Evolutionary conservation across 768 basidiomycete genomes (phyloP), one percentile per base, ranked within the genome.

Genomic region (Collybia mongolica): DNA sequence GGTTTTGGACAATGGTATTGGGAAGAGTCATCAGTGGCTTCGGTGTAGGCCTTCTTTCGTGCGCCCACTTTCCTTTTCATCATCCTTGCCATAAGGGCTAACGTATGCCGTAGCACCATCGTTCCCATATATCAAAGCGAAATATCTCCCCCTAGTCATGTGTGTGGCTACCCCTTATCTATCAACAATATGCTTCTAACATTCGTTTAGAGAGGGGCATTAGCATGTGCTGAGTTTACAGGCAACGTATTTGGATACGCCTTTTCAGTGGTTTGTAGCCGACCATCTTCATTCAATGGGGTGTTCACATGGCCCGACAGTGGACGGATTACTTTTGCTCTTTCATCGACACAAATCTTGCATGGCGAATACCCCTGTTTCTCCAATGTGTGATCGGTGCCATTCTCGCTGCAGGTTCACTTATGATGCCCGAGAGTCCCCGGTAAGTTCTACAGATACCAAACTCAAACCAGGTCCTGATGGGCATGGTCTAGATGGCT

Each of bases 271-370:
- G 90, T 90, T 65, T 53, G 88, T 74, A 41, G 18, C 15, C 28
- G 12, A n/a, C 23, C 19, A 18, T 41, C 12, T 20, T 18, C 15
- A 26, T 18, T 0, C 24, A 18, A 17, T 17, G 14, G 14, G 28
- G 48, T 36, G 26, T 48, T 44, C 22, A 32, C 11, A 3, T 9
- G 32, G 14, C 5, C 20, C 15, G 12, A 24, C 53, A 90, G 88
- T 95, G 92, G 92, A 83, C 86, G 39, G 92, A 93, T 65, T 95
- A 95, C 64, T 90, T 92, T 60, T 88, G 86, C 63, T 93, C 91
- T 1, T 95, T 80, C 73, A 76, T 94, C 40, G 74, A 86, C 22
- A 89, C 87, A 14, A 80, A 94, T 66, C 66, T 83, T 44, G 81
- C 90, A 15, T 95, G 93, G 93, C 81, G 93, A 23, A 71, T 93